Conservation (phyloP, 352 stramenopile genomes). For the Phytopythium ostracodes region DNA sequence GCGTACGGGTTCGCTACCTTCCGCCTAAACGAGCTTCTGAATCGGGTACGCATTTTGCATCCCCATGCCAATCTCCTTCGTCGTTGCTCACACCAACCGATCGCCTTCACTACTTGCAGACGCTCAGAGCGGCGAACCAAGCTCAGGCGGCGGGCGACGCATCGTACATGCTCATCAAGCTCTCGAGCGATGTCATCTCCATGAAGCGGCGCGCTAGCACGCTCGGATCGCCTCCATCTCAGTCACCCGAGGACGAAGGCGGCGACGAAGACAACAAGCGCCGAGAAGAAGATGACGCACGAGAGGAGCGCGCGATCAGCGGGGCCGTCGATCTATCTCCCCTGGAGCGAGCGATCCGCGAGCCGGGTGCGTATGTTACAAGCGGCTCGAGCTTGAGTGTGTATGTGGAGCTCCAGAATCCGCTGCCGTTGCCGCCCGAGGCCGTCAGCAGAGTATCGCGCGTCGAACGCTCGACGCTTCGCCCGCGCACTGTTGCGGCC, state of each 20-base stretch:
- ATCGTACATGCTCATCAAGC: slow-evolving; percentile 39
- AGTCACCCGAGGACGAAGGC: slow-evolving; percentile 1
- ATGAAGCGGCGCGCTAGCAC: slow-evolving; percentile 50
- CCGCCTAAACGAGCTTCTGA: slow-evolving; percentile 54
- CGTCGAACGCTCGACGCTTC: background rate
- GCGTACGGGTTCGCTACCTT: slow-evolving; percentile 55
- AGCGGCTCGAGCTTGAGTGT: slow-evolving; percentile 39
- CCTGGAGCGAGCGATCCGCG: slow-evolving; percentile 41
- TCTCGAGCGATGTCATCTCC: slow-evolving; percentile 45
- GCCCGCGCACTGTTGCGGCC: slow-evolving; percentile 1
- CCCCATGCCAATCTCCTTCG: too few species aligned
- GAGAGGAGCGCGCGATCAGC: slow-evolving; percentile 1
- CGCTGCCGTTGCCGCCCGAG: slow-evolving; percentile 13
- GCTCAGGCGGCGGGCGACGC: background rate
- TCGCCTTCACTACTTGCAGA: background rate
- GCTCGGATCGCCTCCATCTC: slow-evolving; percentile 20
- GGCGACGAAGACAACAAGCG: slow-evolving; percentile 5
- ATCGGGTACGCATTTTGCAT: slow-evolving; percentile 8
- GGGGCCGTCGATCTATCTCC: slow-evolving; percentile 25
- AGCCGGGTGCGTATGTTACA: slow-evolving; percentile 51
- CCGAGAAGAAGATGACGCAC: slow-evolving; percentile 20
- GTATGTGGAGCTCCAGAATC: slow-evolving; percentile 34
- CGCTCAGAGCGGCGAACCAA: slow-evolving; percentile 16
- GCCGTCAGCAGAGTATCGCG: background rate
- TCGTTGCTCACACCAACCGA: background rate